A percentile compares a stretch with the other conserved stretches of the same genome.
phyloP scores from a whole-genome alignment of 106 monocot genomes.

The Dioscorea alata region DNA sequence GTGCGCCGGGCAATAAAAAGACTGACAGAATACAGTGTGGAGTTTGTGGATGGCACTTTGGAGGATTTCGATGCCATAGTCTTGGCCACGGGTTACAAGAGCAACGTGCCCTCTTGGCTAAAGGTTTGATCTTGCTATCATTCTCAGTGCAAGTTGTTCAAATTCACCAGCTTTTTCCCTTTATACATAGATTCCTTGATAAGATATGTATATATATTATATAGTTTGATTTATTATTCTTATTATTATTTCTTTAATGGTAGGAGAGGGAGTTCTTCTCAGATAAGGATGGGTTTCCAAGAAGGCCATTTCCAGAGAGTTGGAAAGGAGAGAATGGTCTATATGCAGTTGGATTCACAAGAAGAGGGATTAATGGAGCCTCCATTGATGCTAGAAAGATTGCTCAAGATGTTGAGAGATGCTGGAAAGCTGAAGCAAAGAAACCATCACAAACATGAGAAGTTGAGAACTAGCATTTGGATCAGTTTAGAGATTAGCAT shows the following conservation, averaged over 20 bases:
- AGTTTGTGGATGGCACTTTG: constrained; percentile 41
- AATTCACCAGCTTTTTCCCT: too few species aligned
- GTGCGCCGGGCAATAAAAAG: constrained; percentile 33
- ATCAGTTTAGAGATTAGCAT: too few species aligned
- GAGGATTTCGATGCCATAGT: constrained; percentile 57
- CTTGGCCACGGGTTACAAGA: constrained; percentile 62
- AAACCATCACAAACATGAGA: background rate
- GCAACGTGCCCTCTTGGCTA: constrained; percentile 68
- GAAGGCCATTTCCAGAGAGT: constrained; percentile 41
- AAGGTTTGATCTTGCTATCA: constrained; percentile 28
- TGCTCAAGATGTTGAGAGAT: constrained; percentile 41
- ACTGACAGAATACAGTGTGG: constrained; percentile 22
- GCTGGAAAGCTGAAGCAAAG: constrained; percentile 17
- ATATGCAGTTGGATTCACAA: constrained; percentile 51
- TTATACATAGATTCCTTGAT: too few species aligned
- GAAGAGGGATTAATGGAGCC: constrained; percentile 40
- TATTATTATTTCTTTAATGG: background rate
- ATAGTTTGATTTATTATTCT: too few species aligned
- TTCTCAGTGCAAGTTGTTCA: too few species aligned
- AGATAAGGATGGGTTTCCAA: constrained; percentile 44
- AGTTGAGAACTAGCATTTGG: background rate
- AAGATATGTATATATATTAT: too few species aligned
- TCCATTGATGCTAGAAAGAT: constrained; percentile 46
- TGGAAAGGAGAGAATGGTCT: constrained; percentile 55
- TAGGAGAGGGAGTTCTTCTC: constrained; percentile 62